Base-by-base conservation (phyloP, 2,329 filamentous ascomycete species). In the Exophiala bonariae region DNA sequence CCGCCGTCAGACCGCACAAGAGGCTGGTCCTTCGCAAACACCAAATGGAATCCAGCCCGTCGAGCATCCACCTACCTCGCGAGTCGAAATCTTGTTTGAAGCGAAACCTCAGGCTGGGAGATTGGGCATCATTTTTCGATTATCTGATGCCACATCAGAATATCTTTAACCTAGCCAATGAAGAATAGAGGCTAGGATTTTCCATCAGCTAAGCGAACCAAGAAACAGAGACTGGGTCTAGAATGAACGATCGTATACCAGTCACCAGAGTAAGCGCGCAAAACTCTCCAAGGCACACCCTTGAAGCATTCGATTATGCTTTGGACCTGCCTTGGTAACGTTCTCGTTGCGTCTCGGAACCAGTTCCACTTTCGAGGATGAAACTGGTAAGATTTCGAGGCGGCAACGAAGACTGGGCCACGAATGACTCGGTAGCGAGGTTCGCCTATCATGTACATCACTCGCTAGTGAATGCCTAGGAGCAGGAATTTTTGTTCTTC, bases 71-170 rank as follows among this genome's bases (percentile, higher is more conserved):
- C 13, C 17, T 18, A 34, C 32, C 32, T 14, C n/a, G n/a, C n/a
- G n/a, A n/a, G n/a, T n/a, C n/a, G 13, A 18, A 18, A 34, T n/a
- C 32, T n/a, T n/a, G 13, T n/a, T n/a, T 8, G 13, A 6, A 18
- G n/a, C 17, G 6, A 14, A 34, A 34, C 17, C n/a, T 34, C 7
- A n/a, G 32, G 7, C 32, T n/a, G 13, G 32, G n/a, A 34, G 14
- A 34, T 34, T 34, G 32, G 32, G 32, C 32, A 34, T 34, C 32
- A 34, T 14, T 34, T 34, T 34, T 34, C 6, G 13, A 14, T 34
- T 6, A 34, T 34, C 32, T 34, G 5, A n/a, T 14, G 17, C 5
- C 32, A 14, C n/a, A 18, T 34, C 17, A n/a, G 6, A 34, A 34
- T 6, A 34, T 34, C 6, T 6, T 14, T n/a, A 34, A 11, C 23